These are phyloP conservation scores for Marchantia polymorpha DNA, from an alignment of 225 moss, liverwort and hornwort species.

Conservation along the genomic window DNA sequence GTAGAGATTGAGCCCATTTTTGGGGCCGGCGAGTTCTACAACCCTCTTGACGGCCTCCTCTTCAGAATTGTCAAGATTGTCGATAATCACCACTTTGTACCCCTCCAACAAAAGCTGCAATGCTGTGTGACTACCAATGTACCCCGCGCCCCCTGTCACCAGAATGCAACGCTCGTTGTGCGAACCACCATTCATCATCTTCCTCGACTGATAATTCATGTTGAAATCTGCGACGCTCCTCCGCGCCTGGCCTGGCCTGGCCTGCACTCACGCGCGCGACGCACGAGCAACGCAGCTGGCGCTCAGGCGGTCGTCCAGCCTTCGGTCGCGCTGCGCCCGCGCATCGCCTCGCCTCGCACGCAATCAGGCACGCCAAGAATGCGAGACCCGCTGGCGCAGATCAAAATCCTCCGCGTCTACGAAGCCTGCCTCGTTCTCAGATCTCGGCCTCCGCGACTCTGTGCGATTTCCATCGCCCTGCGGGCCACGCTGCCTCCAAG, in stretches of 20 bases:
- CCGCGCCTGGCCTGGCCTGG: background rate
- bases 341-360: slow-evolving; percentile 13
- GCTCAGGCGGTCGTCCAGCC: background rate
- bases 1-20: slow-evolving; percentile 59
- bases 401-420: slow-evolving; percentile 12
- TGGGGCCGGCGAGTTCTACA: slow-evolving; percentile 66
- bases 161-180: slow-evolving; percentile 57
- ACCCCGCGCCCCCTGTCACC: slow-evolving; percentile 91
- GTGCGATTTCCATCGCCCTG: slow-evolving; percentile 4
- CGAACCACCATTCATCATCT: slow-evolving; percentile 50
- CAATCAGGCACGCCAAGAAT: slow-evolving; percentile 5
- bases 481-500: background rate
- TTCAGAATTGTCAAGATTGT: slow-evolving; percentile 80
- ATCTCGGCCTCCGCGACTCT: slow-evolving; percentile 13
- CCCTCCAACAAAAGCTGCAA: slow-evolving; percentile 85
- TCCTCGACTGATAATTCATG: slow-evolving; percentile 34
- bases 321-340: background rate
- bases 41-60: slow-evolving; percentile 79
- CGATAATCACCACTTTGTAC: slow-evolving; percentile 78
- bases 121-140: slow-evolving; percentile 84
- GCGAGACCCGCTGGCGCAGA: background rate
- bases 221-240: slow-evolving; percentile 1
- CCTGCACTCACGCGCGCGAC: background rate
- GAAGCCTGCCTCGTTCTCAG: slow-evolving; percentile 4
- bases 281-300: background rate